Base-by-base conservation (phyloP, 2,329 filamentous ascomycete species). In the Sporothrix brasiliensis region DNA sequence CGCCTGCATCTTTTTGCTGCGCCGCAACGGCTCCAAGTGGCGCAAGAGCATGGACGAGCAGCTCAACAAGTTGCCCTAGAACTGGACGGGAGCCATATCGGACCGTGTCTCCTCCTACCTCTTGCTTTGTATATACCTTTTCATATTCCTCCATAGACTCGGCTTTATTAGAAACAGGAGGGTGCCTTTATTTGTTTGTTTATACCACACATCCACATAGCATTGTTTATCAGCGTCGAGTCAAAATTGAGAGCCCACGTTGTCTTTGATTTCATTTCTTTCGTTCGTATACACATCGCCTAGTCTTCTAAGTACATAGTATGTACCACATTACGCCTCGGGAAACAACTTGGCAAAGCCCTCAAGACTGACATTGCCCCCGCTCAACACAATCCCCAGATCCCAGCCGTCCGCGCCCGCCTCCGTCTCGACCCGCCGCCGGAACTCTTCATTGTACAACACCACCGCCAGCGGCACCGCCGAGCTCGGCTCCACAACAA, bases 401-500 rank as follows among this genome's bases (percentile, higher is more conserved):
- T 90, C 86, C 93, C 93, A 97, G 0, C 92, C 92, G 14, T 86
- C 83, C 68, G 87, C 84, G 0, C 92, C 91, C 0, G 83, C 91
- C 79, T 94, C 91, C 72, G 76, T 79, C 81, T 92, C 88, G 11
- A 94, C 91, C 79, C 90, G 79, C 14, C 77, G 78, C 71, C 92
- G 83, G 73, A 97, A 97, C 4, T 93, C 92, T 80, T 96, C 92
- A 78, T 97, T 91, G 74, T 88, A 97, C 74, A 98, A 81, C 68
- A 89, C 90, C 9, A 92, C 91, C 0, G 94, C 95, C 72, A 98
- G 79, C 1, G 89, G 88, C n/a, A 97, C 94, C 2, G 90, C 93
- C 0, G 91, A 88, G 79, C 91, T 94, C 27, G 94, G 94, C 84
- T 98, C 94, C 14, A 97, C 89, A 27, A 97, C 88, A 61, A 97